Conservation (phyloP, 2,329 filamentous ascomycete genomes). For the Dactylellina drechsleri region DNA sequence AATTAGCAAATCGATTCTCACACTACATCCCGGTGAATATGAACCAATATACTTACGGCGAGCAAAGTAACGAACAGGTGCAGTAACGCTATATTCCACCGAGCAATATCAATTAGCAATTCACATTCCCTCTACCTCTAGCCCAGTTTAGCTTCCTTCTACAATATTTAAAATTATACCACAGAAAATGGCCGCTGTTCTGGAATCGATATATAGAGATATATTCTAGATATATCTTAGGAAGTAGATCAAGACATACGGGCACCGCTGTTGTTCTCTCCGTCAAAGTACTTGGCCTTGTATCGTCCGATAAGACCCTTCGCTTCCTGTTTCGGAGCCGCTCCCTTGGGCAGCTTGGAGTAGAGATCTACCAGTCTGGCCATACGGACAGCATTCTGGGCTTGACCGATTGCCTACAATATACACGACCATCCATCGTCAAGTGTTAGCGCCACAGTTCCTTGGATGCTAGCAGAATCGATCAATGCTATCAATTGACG, state of each 20-base stretch:
- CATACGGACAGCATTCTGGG: conserved; percentile 96
- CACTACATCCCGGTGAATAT: background rate
- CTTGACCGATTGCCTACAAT: conserved; percentile 86
- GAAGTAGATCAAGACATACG: conserved; percentile 72
- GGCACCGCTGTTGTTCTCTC: conserved; percentile 86
- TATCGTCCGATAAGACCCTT: conserved; percentile 88
- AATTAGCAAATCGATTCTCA: background rate
- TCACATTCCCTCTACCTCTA: conserved; percentile 30
- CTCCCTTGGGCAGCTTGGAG: conserved; percentile 93
- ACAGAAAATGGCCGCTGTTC: background rate
- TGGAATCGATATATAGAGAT: background rate
- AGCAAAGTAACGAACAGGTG: conserved; percentile 84
- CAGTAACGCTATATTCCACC: conserved; percentile 74
- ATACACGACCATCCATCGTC: conserved; percentile 37
- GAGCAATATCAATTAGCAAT: conserved; percentile 29
- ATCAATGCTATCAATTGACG: background rate
- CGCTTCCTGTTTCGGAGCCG: conserved; percentile 83
- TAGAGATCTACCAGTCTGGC: conserved; percentile 98
- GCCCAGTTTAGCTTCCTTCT: too few relatives aligned
- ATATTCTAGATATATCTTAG: background rate
- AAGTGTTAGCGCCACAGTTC: conserved; percentile 10
- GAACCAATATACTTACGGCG: conserved; percentile 60
- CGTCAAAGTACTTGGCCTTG: conserved; percentile 85
- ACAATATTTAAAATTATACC: background rate
- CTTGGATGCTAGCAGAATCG: conserved; percentile 24